Evolutionary conservation across 2,329 filamentous ascomycete species (phyloP).

Genomic region (Chaetomium globosum): DNA sequence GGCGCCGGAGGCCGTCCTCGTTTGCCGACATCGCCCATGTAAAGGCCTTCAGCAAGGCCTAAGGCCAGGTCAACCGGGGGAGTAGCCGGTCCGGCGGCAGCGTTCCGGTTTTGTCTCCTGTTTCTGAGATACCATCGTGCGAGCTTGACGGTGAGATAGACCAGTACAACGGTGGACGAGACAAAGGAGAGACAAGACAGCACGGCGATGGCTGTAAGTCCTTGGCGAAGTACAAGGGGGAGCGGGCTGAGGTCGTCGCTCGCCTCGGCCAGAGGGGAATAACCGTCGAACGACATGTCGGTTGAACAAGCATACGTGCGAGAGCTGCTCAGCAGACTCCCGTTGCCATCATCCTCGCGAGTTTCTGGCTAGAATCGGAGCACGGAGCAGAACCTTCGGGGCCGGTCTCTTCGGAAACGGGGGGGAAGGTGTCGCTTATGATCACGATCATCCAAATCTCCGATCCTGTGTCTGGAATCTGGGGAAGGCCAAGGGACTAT

Average conservation of each 20-base stretch:
- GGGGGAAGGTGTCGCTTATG: not conserved
- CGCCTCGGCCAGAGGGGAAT: conserved; percentile 11
- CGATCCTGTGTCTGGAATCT: conserved; percentile 3
- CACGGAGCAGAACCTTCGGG: not conserved
- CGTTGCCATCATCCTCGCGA: conserved; percentile 10
- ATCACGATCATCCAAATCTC: conserved; percentile 14
- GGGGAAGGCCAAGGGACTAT: conserved; percentile 5
- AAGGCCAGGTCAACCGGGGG: conserved; percentile 36
- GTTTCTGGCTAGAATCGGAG: not conserved
- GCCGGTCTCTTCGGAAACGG: not conserved
- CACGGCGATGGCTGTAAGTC: conserved; percentile 35
- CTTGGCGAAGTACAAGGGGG: conserved; percentile 32
- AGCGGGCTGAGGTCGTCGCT: conserved; percentile 35
- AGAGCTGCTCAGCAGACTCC: conserved; percentile 21
- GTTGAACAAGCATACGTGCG: not conserved
- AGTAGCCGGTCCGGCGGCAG: not conserved
- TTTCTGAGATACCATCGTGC: conserved; percentile 36
- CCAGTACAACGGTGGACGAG: conserved; percentile 32
- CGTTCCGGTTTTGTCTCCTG: conserved; percentile 12
- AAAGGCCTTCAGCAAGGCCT: conserved; percentile 39
- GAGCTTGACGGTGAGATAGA: conserved; percentile 40
- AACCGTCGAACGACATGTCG: conserved; percentile 23
- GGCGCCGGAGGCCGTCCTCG: not conserved
- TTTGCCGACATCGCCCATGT: conserved; percentile 21
- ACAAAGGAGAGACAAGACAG: conserved; percentile 38